Evolutionary conservation across 306 rosid species (phyloP).

Genomic region (Malus fusca): DNA sequence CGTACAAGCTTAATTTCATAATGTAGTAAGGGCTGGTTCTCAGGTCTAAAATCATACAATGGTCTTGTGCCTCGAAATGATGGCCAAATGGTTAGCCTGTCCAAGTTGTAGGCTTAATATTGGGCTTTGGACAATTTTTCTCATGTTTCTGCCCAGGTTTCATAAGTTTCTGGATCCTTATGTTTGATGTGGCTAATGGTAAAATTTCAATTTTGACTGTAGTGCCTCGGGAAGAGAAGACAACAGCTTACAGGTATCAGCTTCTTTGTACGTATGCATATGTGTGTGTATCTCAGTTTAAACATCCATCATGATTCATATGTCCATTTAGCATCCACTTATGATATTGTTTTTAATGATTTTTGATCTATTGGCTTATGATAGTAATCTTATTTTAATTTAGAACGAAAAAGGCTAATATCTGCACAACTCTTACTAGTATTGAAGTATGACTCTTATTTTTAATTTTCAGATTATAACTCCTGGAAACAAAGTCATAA

Average conservation of each 20-base stretch:
- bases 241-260: background rate
- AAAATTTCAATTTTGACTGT: background rate
- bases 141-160: background rate
- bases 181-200: background rate
- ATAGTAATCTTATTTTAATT: background rate
- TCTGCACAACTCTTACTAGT: background rate
- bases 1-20: background rate
- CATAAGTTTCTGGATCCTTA: background rate
- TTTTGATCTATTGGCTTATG: background rate
- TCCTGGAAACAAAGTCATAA: constrained; percentile 3
- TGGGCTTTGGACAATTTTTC: background rate
- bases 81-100: background rate
- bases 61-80: background rate
- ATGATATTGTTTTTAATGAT: background rate
- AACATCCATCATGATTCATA: background rate
- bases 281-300: background rate
- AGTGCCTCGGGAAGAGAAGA: constrained; percentile 18
- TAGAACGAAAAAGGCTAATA: background rate
- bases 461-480: constrained; percentile 4
- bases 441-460: background rate
- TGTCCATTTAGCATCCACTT: background rate
- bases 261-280: background rate
- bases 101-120: background rate
- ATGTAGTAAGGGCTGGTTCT: background rate
- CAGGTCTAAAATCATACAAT: background rate